Conservation (phyloP, 495 filamentous ascomycete species). For the Hypoxylon rickii region DNA sequence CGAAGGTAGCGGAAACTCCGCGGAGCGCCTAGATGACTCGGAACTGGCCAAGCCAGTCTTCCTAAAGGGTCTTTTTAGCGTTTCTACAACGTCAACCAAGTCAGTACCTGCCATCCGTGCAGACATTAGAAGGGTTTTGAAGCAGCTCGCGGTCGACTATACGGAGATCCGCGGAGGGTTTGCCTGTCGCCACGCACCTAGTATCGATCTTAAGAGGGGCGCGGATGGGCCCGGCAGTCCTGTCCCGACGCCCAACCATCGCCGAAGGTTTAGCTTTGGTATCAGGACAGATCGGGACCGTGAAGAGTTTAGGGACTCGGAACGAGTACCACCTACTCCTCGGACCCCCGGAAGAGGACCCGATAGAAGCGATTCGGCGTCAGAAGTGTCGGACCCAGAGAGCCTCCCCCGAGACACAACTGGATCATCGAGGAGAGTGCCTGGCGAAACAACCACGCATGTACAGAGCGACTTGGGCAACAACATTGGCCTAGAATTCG, state of each 20-base stretch:
- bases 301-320: constrained; percentile 59
- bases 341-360: constrained; percentile 50
- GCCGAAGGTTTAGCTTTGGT: constrained; percentile 82
- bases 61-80: constrained; percentile 96
- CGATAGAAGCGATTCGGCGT: constrained; percentile 78
- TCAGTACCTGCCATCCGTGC: constrained; percentile 80
- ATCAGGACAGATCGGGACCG: constrained; percentile 64
- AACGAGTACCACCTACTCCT: constrained; percentile 53
- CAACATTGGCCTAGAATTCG: constrained; percentile 82
- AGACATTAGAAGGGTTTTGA: constrained; percentile 91
- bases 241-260: constrained; percentile 59
- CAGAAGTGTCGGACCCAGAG: constrained; percentile 73
- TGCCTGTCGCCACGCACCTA: constrained; percentile 82
- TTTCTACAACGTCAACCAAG: constrained; percentile 93
- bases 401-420: constrained; percentile 57
- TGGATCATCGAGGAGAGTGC: constrained; percentile 51
- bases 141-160: constrained; percentile 84
- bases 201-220: constrained; percentile 81
- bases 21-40: constrained; percentile 56
- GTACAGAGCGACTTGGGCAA: constrained; percentile 84
- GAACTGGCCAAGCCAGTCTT: constrained; percentile 87
- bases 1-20: constrained; percentile 56
- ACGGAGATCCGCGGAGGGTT: constrained; percentile 94
- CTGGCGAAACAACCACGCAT: constrained; percentile 82
- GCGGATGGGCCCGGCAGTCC: constrained; percentile 61